These are phyloP conservation scores for Suillus cothurnatus DNA, from an alignment of 768 basidiomycete genomes.

Conservation along the genomic window DNA sequence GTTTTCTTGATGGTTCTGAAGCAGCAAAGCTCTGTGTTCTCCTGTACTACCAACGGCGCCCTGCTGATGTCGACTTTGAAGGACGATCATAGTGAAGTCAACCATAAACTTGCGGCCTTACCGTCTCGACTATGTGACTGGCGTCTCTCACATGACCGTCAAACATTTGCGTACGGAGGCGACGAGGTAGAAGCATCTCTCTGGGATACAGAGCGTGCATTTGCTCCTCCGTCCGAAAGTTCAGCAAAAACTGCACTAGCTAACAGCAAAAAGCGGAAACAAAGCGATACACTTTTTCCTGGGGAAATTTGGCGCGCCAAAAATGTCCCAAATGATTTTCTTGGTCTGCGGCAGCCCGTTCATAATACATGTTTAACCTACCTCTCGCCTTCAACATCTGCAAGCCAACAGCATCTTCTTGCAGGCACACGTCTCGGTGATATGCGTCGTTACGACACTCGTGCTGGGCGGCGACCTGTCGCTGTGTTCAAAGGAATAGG, in stretches of 20 bases:
- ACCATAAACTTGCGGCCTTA: constrained; percentile 43
- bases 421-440: constrained; percentile 78
- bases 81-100: constrained; percentile 24
- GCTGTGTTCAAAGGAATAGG: constrained; percentile 62
- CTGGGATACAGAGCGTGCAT: constrained; percentile 72
- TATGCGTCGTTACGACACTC: constrained; percentile 76
- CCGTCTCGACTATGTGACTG: constrained; percentile 73
- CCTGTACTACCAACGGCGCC: constrained; percentile 79
- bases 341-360: constrained; percentile 78
- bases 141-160: constrained; percentile 53
- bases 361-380: constrained; percentile 72
- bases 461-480: constrained; percentile 67
- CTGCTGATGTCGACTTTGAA: constrained; percentile 50
- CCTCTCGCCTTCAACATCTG: constrained; percentile 42
- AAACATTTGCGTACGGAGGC: constrained; percentile 78
- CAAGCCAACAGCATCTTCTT: constrained; percentile 50
- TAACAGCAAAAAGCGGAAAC: constrained; percentile 49
- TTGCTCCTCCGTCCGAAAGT: constrained; percentile 29
- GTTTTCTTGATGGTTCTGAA: constrained; percentile 3
- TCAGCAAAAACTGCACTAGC: constrained; percentile 17
- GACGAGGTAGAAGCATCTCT: constrained; percentile 85
- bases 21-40: constrained; percentile 45
- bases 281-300: constrained; percentile 57
- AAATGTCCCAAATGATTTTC: constrained; percentile 78
- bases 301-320: constrained; percentile 86